These are phyloP conservation scores for Termitomyces sp. DNA, from an alignment of 768 basidiomycete species.

Conservation along the genomic window DNA sequence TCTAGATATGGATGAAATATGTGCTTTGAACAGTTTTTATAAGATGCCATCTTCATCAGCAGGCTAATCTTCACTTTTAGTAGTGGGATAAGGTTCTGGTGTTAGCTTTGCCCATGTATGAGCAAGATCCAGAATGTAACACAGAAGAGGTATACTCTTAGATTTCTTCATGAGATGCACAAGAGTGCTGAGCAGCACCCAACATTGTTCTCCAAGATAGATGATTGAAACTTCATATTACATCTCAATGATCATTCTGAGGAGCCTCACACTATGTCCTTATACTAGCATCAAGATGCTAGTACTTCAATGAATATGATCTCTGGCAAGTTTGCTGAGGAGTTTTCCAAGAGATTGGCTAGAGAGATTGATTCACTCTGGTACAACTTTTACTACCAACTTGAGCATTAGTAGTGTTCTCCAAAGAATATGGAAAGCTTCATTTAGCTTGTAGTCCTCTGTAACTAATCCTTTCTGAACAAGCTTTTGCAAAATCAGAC, in stretches of 20 bases:
- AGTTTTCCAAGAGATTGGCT: conserved; percentile 74
- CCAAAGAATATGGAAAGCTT: conserved; percentile 71
- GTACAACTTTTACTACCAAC: conserved; percentile 74
- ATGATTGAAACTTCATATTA: conserved; percentile 75
- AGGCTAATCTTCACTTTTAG: conserved; percentile 94
- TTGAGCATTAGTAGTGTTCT: conserved; percentile 86
- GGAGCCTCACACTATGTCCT: conserved; percentile 59
- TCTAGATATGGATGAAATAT: conserved; percentile 84
- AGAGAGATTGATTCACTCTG: conserved; percentile 84
- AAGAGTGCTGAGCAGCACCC: conserved; percentile 74
- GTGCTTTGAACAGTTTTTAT: conserved; percentile 73
- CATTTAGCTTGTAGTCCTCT: conserved; percentile 78
- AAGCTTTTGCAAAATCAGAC: conserved; percentile 70
- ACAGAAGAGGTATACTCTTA: conserved; percentile 72
- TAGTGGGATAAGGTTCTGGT: conserved; percentile 83
- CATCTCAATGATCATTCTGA: conserved; percentile 85
- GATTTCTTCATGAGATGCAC: conserved; percentile 88
- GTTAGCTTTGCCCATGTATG: conserved; percentile 87
- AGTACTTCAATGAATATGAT: conserved; percentile 69
- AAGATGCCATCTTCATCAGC: conserved; percentile 82
- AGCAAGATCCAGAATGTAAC: conserved; percentile 81
- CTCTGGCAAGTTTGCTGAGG: conserved; percentile 81
- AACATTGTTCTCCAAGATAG: conserved; percentile 82
- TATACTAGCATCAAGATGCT: conserved; percentile 41
- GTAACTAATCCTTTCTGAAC: conserved; percentile 83